These are phyloP conservation scores for Lachnellula occidentalis DNA, from an alignment of 2,329 filamentous ascomycete species.

Conservation along the genomic window DNA sequence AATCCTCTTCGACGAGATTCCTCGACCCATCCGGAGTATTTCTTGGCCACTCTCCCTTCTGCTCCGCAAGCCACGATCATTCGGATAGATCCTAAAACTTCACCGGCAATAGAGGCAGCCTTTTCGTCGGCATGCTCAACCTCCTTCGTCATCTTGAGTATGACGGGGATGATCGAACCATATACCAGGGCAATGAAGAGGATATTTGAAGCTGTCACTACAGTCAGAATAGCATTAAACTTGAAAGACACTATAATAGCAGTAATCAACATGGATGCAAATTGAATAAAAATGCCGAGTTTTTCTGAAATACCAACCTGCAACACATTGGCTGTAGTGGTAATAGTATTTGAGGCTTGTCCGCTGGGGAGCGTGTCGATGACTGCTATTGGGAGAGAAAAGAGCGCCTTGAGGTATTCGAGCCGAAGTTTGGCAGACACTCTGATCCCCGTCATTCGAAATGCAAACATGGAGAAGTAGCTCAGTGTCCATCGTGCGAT, in stretches of 20 bases:
- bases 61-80: conserved; percentile 61
- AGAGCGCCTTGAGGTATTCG: conserved; percentile 58
- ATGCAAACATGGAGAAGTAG: conserved; percentile 57
- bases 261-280: conserved; percentile 44
- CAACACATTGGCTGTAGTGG: conserved; percentile 59
- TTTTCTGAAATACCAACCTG: conserved; percentile 62
- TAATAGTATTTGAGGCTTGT: conserved; percentile 41
- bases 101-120: conserved; percentile 54
- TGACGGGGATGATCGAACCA: conserved; percentile 46
- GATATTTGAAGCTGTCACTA: conserved; percentile 52
- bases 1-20: conserved; percentile 47
- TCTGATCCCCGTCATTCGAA: conserved; percentile 57
- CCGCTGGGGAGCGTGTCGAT: conserved; percentile 58
- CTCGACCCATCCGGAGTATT: conserved; percentile 51
- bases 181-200: conserved; percentile 50
- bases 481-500: conserved; percentile 58
- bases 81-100: conserved; percentile 53
- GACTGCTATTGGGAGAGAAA: conserved; percentile 61
- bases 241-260: conserved; percentile 51
- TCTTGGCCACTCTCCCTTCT: conserved; percentile 46
- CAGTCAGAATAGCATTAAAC: conserved; percentile 53
- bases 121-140: conserved; percentile 48
- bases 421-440: conserved; percentile 57
- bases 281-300: conserved; percentile 54
- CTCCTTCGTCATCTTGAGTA: conserved; percentile 45